Percentiles rank a stretch among this genome's conserved stretches.
Conservation (phyloP, 202 grass and related monocot genomes). For the Zoysia matrella region DNA sequence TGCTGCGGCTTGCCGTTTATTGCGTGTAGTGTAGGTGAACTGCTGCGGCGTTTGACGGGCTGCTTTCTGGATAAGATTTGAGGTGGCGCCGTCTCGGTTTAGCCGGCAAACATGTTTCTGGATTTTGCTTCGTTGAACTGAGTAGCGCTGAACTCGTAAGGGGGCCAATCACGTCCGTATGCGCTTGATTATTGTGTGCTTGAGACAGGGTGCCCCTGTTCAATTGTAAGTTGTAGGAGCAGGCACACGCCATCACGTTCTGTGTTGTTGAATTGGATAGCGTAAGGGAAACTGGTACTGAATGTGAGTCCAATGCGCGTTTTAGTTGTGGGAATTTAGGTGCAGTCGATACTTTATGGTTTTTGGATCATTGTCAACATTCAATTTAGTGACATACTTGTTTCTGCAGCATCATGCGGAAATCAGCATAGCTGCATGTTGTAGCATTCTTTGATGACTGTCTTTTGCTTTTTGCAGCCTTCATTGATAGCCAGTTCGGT, state of each 20-base stretch:
- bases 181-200: neutral
- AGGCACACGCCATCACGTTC: neutral
- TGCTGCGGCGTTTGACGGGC: neutral
- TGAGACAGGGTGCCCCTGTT: neutral
- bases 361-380: neutral
- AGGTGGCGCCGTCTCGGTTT: neutral
- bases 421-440: slow-evolving; percentile 2
- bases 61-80: slow-evolving; percentile 8
- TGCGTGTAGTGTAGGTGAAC: neutral
- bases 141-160: neutral
- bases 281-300: neutral
- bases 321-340: neutral
- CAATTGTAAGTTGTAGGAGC: neutral
- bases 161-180: neutral
- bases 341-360: neutral
- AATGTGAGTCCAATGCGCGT: neutral
- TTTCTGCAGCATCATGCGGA: neutral
- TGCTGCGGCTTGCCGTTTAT: neutral
- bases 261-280: neutral
- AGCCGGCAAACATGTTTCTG: neutral
- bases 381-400: neutral
- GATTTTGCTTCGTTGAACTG: neutral
- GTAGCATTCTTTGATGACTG: slow-evolving; percentile 23
- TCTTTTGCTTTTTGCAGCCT: slow-evolving; percentile 13
- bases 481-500: neutral